These are phyloP conservation scores for Lachnellula willkommii DNA, from an alignment of 2,329 filamentous ascomycete genomes.

Conservation along the genomic window DNA sequence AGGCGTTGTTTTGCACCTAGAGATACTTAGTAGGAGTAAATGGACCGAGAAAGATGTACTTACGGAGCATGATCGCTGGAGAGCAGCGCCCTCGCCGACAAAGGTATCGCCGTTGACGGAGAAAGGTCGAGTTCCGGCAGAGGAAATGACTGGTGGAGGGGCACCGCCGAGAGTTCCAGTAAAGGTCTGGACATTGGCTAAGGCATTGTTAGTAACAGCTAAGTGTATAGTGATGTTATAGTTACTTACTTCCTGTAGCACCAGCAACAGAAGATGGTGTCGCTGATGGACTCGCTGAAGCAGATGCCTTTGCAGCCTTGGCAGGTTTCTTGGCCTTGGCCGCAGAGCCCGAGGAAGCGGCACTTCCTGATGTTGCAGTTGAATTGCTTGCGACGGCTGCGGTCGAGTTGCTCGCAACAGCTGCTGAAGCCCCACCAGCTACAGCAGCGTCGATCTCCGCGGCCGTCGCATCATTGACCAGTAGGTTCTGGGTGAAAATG, in stretches of 20 bases:
- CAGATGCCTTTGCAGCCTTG: not conserved
- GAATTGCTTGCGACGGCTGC: slow-evolving; percentile 11
- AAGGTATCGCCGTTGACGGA: slow-evolving; percentile 53
- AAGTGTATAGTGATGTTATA: not conserved
- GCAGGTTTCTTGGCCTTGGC: not conserved
- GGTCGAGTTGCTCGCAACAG: slow-evolving; percentile 18
- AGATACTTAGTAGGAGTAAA: not conserved
- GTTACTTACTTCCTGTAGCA: slow-evolving; percentile 8
- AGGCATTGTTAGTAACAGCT: slow-evolving; percentile 8
- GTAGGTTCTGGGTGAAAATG: slow-evolving; percentile 47
- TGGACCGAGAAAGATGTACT: not conserved
- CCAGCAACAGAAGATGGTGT: not conserved
- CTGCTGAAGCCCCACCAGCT: slow-evolving; percentile 25
- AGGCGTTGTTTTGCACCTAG: slow-evolving; percentile 51
- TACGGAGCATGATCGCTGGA: slow-evolving; percentile 56
- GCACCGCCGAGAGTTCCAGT: slow-evolving; percentile 46
- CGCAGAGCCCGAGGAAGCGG: slow-evolving; percentile 23
- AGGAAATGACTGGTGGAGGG: slow-evolving; percentile 44
- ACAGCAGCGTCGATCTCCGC: slow-evolving; percentile 48
- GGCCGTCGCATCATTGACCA: slow-evolving; percentile 49
- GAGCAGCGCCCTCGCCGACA: slow-evolving; percentile 48
- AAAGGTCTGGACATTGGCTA: slow-evolving; percentile 37
- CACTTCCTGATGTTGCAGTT: slow-evolving; percentile 9
- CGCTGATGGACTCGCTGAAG: not conserved
- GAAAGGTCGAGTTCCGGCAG: slow-evolving; percentile 48